Percentiles rank a stretch among this genome's conserved stretches.
Evolutionary conservation across 257 asterid species (phyloP).

Genomic region (Capsicum chinense): DNA sequence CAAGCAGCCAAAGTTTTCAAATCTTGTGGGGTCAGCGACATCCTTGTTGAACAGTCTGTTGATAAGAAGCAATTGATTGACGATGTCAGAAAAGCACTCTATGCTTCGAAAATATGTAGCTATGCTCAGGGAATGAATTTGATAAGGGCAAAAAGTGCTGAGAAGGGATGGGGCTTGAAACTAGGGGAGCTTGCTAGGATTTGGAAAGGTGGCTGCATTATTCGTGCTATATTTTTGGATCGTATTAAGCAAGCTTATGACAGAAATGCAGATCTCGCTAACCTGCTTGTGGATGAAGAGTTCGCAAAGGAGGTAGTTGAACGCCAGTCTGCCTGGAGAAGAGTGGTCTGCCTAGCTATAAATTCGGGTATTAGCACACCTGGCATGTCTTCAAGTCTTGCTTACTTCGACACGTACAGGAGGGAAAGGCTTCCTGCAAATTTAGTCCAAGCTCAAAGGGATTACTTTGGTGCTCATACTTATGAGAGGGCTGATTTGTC

Average conservation of each 20-base stretch:
- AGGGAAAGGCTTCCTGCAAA: conserved; percentile 91
- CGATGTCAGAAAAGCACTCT: conserved; percentile 86
- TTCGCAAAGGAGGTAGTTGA: conserved; percentile 86
- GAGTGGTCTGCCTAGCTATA: conserved; percentile 85
- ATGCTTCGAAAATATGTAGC: conserved; percentile 89
- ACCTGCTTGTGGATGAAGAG: conserved; percentile 90
- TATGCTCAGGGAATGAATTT: conserved; percentile 97
- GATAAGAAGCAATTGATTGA: conserved; percentile 71
- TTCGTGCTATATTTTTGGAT: conserved; percentile 94
- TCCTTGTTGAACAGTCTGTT: conserved; percentile 59
- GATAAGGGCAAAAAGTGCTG: conserved; percentile 87
- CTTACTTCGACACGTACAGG: conserved; percentile 85
- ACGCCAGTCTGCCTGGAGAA: conserved; percentile 90
- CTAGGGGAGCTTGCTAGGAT: conserved; percentile 94
- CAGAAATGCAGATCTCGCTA: conserved; percentile 80
- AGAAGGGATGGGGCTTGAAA: conserved; percentile 86
- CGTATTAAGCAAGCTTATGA: conserved; percentile 94
- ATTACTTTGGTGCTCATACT: conserved; percentile 96
- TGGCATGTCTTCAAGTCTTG: conserved; percentile 95
- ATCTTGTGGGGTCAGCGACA: conserved; percentile 65
- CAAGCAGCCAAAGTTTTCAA: conserved; percentile 86
- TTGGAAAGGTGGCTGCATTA: conserved; percentile 98
- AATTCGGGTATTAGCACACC: conserved; percentile 91
- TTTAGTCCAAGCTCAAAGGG: conserved; percentile 95
- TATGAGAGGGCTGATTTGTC: conserved; percentile 80